Conservation (phyloP, 306 rosid species). For the Fagus crenata region DNA sequence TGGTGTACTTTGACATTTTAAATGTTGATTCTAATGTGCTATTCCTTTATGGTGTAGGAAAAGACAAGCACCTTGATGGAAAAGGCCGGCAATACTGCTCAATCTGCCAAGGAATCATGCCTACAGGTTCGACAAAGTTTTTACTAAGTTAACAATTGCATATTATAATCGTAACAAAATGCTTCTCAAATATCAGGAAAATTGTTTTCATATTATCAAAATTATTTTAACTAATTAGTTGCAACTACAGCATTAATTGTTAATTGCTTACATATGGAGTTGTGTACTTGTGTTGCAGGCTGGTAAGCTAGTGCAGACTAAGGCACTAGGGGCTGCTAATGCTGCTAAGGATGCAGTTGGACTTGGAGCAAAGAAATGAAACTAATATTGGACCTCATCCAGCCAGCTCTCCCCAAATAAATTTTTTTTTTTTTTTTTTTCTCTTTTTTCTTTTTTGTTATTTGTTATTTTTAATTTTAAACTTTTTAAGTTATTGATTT, state of each 20-base stretch:
- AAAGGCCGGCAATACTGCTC: constrained; percentile 39
- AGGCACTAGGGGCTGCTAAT: constrained; percentile 34
- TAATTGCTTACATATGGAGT: not conserved
- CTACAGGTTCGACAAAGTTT: constrained; percentile 34
- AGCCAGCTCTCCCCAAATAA: not conserved
- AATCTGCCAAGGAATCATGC: constrained; percentile 44
- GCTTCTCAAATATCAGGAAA: not conserved
- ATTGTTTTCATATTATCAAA: no score
- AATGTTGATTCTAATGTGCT: not conserved
- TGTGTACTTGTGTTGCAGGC: constrained; percentile 24
- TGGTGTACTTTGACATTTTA: no score
- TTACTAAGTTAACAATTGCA: not conserved
- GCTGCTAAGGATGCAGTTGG: constrained; percentile 26
- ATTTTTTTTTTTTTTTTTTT: no score
- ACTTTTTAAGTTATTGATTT: not conserved
- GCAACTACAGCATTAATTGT: not conserved
- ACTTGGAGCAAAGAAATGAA: constrained; percentile 23
- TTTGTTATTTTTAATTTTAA: no score
- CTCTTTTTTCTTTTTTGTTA: not conserved
- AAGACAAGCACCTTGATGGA: constrained; percentile 42
- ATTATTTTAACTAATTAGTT: no score
- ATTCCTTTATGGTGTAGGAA: constrained; percentile 35
- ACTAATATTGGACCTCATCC: not conserved
- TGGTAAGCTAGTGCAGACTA: constrained; percentile 36
- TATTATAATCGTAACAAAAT: not conserved